Base-by-base conservation (phyloP, 441 rosid genomes). In the Melastoma candidum region DNA sequence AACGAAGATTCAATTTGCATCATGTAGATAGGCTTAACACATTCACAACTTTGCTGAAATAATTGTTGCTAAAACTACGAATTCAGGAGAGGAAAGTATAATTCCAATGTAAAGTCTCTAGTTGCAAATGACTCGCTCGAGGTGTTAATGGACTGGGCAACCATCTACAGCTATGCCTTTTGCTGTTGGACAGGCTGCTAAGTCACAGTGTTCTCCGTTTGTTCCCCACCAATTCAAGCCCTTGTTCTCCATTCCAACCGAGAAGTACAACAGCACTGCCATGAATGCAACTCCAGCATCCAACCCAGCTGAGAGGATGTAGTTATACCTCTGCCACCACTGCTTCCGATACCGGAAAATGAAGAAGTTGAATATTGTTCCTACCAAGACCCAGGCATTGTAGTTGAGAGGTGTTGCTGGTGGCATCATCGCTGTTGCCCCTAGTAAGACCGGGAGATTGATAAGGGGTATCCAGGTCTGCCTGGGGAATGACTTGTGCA, bases 251-350 rank as follows among this genome's bases (percentile, higher is more conserved):
- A 80, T 63, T 51, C 92, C 80, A 10, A 82, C 68, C 12, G 84
- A 36, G 58, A 84, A 76, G 73, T 83, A 84, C 63, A 83, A 59
- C 32, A 84, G 62, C 58, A 89, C 81, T 43, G 88, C 88, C 95
- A 89, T 85, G 81, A 80, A 80, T 24, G 84, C 88, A 36, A 86
- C 84, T 54, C 95, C 95, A 3, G 90, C 94, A 49, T 86, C 94
- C 54, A 89, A 61, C 2, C 88, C 95, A 36, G 90, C 95, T 11
- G 97, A 89, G 8, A 89, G 90, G 53, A 83, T 68, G 44, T 85
- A 89, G 53, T 83, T 84, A 71, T 89, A 82, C 78, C 97, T 80
- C 64, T 82, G 84, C 95, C 90, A 89, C 94, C 95, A 82, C 50
- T 57, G 63, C 73, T 84, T 85, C 36, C 74, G 58, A 63, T 82